phyloP scores from a whole-genome alignment of 2,329 filamentous ascomycete genomes.

The Bertia moriformis region DNA sequence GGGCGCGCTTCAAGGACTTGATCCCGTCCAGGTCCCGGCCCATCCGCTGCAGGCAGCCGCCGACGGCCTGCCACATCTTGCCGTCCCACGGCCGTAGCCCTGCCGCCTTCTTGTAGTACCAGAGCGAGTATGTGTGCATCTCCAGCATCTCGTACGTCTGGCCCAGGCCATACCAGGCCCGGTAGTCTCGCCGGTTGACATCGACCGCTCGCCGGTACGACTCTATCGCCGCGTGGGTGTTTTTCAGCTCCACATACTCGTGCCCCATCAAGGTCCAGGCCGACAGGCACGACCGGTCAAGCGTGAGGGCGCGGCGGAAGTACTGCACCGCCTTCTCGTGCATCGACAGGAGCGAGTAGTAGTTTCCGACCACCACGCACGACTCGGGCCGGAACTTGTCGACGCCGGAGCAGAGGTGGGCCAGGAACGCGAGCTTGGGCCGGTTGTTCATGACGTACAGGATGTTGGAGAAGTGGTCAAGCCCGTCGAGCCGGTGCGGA shows the following conservation, averaged over 20 bases:
- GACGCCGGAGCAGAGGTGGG: slow-evolving; percentile 75
- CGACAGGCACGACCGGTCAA: slow-evolving; percentile 80
- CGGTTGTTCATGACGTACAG: slow-evolving; percentile 81
- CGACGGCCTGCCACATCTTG: slow-evolving; percentile 98
- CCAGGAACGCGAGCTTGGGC: slow-evolving; percentile 81
- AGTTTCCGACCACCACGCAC: slow-evolving; percentile 92
- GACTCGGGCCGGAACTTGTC: slow-evolving; percentile 96
- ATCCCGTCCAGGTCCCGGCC: slow-evolving; percentile 78
- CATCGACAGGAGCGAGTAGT: slow-evolving; percentile 84
- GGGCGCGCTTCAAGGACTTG: slow-evolving; percentile 81
- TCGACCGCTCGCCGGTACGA: slow-evolving; percentile 91
- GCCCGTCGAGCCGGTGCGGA: slow-evolving; percentile 64
- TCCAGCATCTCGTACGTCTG: slow-evolving; percentile 96
- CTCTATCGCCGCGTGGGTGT: slow-evolving; percentile 94
- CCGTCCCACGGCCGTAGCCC: slow-evolving; percentile 88
- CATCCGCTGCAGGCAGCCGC: slow-evolving; percentile 81
- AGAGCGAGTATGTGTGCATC: slow-evolving; percentile 92
- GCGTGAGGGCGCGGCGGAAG: slow-evolving; percentile 78
- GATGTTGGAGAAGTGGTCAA: slow-evolving; percentile 96
- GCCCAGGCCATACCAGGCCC: slow-evolving; percentile 92
- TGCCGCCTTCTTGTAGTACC: slow-evolving; percentile 94
- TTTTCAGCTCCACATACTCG: slow-evolving; percentile 96
- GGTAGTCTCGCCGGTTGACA: slow-evolving; percentile 88
- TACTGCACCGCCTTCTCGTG: slow-evolving; percentile 98
- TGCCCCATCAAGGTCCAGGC: slow-evolving; percentile 99